Percentiles rank a stretch among this genome's conserved stretches.
These are phyloP conservation scores for Aspergillus panamensis DNA, from an alignment of 495 filamentous ascomycete genomes.

Conservation along the genomic window DNA sequence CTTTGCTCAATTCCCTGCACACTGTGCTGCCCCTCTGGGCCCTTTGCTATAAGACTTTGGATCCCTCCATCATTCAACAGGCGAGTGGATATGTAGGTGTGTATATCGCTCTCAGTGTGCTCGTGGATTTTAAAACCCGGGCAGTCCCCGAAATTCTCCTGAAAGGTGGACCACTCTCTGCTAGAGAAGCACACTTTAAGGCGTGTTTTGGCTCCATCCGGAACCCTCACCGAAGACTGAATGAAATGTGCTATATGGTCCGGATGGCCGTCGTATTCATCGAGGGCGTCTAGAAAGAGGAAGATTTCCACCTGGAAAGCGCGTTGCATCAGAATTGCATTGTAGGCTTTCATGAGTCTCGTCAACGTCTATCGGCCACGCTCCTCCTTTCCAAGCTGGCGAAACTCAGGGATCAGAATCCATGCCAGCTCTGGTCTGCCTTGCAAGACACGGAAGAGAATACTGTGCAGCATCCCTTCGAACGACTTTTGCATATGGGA, in stretches of 20 bases:
- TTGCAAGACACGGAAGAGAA: neutral
- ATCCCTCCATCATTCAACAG: neutral
- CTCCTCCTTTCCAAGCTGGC: neutral
- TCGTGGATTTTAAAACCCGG: neutral
- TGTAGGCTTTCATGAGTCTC: neutral
- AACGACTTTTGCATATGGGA: neutral
- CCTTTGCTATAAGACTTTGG: too few relatives aligned
- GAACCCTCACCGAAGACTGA: neutral
- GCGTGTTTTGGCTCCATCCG: neutral
- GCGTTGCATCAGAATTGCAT: neutral
- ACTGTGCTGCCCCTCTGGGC: neutral
- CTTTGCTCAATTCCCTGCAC: neutral
- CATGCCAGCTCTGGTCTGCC: neutral
- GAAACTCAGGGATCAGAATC: neutral
- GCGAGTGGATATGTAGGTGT: neutral
- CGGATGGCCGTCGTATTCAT: neutral
- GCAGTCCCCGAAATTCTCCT: neutral
- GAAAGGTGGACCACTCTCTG: neutral
- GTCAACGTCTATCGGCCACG: neutral
- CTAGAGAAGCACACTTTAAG: neutral
- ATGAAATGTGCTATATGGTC: neutral
- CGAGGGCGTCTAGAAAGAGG: neutral
- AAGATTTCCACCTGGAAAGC: neutral
- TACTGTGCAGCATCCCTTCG: conserved; percentile 2
- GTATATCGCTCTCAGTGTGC: neutral